Evolutionary conservation across 73 alveolate species (phyloP).

Genomic region (Blepharisma japonicum): DNA sequence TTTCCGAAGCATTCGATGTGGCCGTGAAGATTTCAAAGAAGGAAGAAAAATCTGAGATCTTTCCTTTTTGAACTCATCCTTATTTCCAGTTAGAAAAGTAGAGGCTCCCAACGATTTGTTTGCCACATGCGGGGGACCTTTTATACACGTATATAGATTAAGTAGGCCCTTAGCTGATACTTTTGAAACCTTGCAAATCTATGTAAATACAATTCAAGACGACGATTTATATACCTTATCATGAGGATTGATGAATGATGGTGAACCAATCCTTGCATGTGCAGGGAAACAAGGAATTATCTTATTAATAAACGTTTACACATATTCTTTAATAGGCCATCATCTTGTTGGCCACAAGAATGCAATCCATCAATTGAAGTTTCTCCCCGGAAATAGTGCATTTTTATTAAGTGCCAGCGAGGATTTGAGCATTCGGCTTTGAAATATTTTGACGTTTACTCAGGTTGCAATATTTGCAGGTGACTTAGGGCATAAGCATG

Average conservation of each 20-base stretch:
- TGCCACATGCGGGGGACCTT: too few relatives aligned
- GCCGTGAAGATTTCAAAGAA: too few relatives aligned
- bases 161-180: not conserved
- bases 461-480: not conserved
- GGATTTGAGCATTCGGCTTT: constrained; percentile 1
- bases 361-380: not conserved
- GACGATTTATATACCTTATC: not conserved
- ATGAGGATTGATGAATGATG: not conserved
- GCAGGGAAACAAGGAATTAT: constrained; percentile 10
- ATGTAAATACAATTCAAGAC: not conserved
- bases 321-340: not conserved
- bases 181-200: not conserved
- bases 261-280: not conserved
- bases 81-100: too few relatives aligned
- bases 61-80: too few relatives aligned
- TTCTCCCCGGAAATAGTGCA: not conserved
- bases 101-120: too few relatives aligned
- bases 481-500: not conserved
- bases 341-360: not conserved
- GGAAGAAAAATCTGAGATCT: too few relatives aligned
- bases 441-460: not conserved
- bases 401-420: not conserved
- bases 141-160: too few relatives aligned
- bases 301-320: not conserved
- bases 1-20: too few relatives aligned